Evolutionary conservation across 2,329 filamentous ascomycete species (phyloP).

Genomic region (Penicillium digitatum): DNA sequence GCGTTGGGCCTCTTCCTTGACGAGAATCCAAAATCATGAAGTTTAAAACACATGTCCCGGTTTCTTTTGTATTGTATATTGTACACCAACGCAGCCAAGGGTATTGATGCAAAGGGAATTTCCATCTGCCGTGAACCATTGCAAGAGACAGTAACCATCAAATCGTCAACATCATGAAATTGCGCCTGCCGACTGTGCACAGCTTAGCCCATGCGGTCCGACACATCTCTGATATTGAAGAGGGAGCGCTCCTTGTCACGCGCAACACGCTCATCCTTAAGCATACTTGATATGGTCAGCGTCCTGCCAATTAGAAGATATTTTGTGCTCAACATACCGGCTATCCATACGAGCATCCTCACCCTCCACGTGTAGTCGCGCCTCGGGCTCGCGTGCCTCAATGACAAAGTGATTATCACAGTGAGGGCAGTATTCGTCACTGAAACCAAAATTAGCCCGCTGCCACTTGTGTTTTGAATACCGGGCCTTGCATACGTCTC

Average conservation of each 20-base stretch:
- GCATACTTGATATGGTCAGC: slow-evolving; percentile 57
- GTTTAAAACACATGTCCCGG: slow-evolving; percentile 2
- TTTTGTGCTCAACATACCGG: slow-evolving; percentile 43
- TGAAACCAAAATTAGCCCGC: slow-evolving; percentile 23
- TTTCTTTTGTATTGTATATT: slow-evolving; percentile 16
- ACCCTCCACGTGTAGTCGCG: slow-evolving; percentile 80
- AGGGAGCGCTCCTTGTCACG: slow-evolving; percentile 59
- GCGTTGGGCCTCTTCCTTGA: slow-evolving; percentile 24
- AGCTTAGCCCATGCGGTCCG: slow-evolving; percentile 67
- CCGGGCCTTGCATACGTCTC: slow-evolving; percentile 54
- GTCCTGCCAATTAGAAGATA: neutral
- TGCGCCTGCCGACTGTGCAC: neutral
- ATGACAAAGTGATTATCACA: slow-evolving; percentile 98
- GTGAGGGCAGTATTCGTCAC: slow-evolving; percentile 97
- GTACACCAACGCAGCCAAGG: slow-evolving; percentile 16
- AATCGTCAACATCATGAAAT: slow-evolving; percentile 34
- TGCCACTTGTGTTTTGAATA: neutral
- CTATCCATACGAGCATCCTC: slow-evolving; percentile 82
- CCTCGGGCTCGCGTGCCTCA: slow-evolving; percentile 79
- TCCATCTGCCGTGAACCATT: slow-evolving; percentile 9
- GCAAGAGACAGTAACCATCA: slow-evolving; percentile 15
- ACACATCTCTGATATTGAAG: slow-evolving; percentile 71
- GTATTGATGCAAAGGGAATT: slow-evolving; percentile 16
- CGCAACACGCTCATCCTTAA: slow-evolving; percentile 80
- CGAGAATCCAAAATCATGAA: slow-evolving; percentile 24